These are phyloP conservation scores for Astrephomene gubernaculifera DNA, from an alignment of 139 green algal species.

Conservation along the genomic window DNA sequence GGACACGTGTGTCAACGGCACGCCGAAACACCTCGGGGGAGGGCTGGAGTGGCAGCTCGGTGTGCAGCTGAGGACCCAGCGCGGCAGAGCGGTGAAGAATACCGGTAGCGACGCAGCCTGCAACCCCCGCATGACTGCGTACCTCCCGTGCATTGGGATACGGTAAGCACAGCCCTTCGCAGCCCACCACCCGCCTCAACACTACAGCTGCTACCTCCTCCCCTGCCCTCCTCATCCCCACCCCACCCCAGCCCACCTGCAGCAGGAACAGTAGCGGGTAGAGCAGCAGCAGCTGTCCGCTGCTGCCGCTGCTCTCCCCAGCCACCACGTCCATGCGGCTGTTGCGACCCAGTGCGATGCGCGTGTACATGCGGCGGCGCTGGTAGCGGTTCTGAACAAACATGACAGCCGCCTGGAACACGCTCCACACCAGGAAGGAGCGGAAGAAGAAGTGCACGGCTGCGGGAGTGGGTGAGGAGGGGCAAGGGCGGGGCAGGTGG, in stretches of 20 bases:
- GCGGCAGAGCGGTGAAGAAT: too few species aligned
- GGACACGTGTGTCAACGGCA: too few species aligned
- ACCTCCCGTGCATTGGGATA: too few species aligned
- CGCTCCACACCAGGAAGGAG: constrained; percentile 70
- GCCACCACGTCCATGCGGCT: constrained; percentile 91
- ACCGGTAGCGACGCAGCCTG: too few species aligned
- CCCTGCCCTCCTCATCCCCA: background rate
- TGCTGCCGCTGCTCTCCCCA: constrained; percentile 79
- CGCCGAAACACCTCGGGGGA: too few species aligned
- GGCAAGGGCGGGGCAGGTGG: background rate
- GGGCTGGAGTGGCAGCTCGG: too few species aligned
- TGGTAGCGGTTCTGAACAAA: constrained; percentile 87
- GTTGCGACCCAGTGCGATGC: constrained; percentile 93
- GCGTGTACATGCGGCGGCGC: constrained; percentile 92
- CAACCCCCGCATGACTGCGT: too few species aligned
- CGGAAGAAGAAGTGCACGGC: constrained; percentile 68
- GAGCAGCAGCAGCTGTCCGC: constrained; percentile 87
- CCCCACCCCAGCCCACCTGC: constrained; percentile 35
- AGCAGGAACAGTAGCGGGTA: constrained; percentile 88
- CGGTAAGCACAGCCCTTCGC: too few species aligned
- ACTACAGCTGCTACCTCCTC: too few species aligned
- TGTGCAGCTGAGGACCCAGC: too few species aligned
- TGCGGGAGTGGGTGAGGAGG: constrained; percentile 24
- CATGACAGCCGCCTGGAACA: constrained; percentile 62
- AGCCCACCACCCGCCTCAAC: too few species aligned